These are phyloP conservation scores for Globisporangium takayamanum DNA, from an alignment of 352 stramenopile species.

Conservation along the genomic window DNA sequence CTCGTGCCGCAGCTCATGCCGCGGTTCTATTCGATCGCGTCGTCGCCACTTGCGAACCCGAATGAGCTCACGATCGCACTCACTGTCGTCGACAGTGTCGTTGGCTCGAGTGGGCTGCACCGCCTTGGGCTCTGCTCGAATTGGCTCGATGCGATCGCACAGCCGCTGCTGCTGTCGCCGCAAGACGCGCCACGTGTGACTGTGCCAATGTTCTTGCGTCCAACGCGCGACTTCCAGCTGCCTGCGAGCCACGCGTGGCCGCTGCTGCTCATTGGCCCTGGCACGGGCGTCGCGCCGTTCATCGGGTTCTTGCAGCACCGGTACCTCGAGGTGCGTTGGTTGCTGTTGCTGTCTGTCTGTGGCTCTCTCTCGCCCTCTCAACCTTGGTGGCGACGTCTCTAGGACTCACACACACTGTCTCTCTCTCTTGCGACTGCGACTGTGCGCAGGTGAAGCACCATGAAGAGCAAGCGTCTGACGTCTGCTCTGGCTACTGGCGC, in stretches of 20 bases:
- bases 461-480: slow-evolving; percentile 17
- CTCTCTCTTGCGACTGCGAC: neutral
- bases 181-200: slow-evolving; percentile 12
- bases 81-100: slow-evolving; percentile 87
- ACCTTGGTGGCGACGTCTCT: too few relatives aligned
- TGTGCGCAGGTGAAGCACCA: slow-evolving; percentile 9
- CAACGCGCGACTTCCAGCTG: slow-evolving; percentile 87
- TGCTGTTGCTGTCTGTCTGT: neutral
- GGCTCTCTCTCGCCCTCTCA: neutral
- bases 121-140: slow-evolving; percentile 57
- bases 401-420: too few relatives aligned
- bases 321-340: slow-evolving; percentile 19
- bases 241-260: slow-evolving; percentile 76
- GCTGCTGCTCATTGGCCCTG: slow-evolving; percentile 93
- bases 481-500: slow-evolving; percentile 73
- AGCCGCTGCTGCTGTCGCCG: slow-evolving; percentile 25
- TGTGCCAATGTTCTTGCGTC: slow-evolving; percentile 88
- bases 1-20: slow-evolving; percentile 87
- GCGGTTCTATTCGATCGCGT: slow-evolving; percentile 95
- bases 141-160: slow-evolving; percentile 47
- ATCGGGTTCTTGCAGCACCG: slow-evolving; percentile 94
- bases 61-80: slow-evolving; percentile 82
- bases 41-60: slow-evolving; percentile 80
- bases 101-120: slow-evolving; percentile 29
- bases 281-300: slow-evolving; percentile 95